Percentiles rank a stretch among this genome's conserved stretches.
Conservation (phyloP, 208 protist species). For the Naegleria lovaniensis region DNA sequence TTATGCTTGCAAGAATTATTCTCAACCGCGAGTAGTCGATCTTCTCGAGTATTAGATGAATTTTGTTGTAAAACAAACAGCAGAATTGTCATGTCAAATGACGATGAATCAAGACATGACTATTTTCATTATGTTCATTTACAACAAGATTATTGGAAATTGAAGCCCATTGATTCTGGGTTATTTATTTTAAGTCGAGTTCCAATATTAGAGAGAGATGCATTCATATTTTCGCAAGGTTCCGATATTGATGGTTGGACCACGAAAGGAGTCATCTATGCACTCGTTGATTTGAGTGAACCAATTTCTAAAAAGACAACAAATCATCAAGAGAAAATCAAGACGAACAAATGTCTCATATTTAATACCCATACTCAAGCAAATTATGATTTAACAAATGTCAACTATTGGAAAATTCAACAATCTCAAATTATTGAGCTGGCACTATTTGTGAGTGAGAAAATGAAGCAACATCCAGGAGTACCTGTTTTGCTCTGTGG, state of each 20-base stretch:
- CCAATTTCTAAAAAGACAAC: background rate
- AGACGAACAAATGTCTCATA: background rate
- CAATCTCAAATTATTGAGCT: background rate
- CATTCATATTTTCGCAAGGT: slow-evolving; percentile 8
- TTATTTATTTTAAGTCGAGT: background rate
- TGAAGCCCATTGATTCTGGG: slow-evolving; percentile 1
- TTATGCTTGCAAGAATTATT: background rate
- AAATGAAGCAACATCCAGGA: background rate
- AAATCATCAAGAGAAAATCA: background rate
- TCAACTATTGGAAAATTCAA: background rate
- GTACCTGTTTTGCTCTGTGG: background rate
- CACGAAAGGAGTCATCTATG: background rate
- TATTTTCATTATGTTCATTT: background rate
- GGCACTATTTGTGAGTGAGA: background rate
- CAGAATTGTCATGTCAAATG: background rate
- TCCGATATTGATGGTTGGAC: background rate
- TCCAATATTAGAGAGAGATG: background rate
- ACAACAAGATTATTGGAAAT: background rate
- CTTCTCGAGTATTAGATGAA: background rate
- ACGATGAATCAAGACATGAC: background rate
- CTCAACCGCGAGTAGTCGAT: background rate
- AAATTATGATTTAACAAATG: background rate
- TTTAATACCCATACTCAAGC: slow-evolving; percentile 1
- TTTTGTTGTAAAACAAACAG: background rate
- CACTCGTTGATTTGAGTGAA: background rate